A percentile compares a stretch with the other conserved stretches of the same genome.
Conservation (phyloP, 179 eudicot species). For the Carnegiea gigantea region DNA sequence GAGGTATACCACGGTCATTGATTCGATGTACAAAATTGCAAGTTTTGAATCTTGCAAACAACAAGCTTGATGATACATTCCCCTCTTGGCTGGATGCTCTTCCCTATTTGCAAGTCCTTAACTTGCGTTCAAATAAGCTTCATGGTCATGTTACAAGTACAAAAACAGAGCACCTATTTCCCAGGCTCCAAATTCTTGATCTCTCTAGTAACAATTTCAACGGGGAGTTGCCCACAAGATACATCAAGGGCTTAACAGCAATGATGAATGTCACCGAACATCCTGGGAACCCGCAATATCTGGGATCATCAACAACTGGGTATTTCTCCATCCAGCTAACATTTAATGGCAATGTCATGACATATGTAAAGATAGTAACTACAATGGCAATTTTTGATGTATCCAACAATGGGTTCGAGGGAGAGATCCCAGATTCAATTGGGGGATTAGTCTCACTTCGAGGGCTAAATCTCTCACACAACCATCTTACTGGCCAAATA, state of each 20-base stretch:
- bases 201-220: constrained; percentile 21
- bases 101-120: constrained; percentile 1
- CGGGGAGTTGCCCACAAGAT: constrained; percentile 22
- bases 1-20: not conserved
- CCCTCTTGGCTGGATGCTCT: constrained; percentile 5
- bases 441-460: constrained; percentile 18
- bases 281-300: not conserved
- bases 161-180: not conserved
- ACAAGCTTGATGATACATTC: not conserved
- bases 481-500: constrained; percentile 21
- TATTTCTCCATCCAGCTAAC: constrained; percentile 6
- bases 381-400: constrained; percentile 12
- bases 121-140: constrained; percentile 1
- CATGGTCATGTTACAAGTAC: constrained; percentile 1
- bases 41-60: not conserved
- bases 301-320: not conserved
- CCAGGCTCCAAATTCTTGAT: constrained; percentile 4
- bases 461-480: constrained; percentile 20
- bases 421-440: constrained; percentile 20
- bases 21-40: not conserved
- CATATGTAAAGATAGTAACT: constrained; percentile 8
- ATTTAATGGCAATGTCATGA: not conserved
- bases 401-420: constrained; percentile 23
- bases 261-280: constrained; percentile 17
- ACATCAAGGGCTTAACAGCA: constrained; percentile 11